Evolutionary conservation across 805 yeast genomes (phyloP).

Genomic region (Spathaspora boniae): DNA sequence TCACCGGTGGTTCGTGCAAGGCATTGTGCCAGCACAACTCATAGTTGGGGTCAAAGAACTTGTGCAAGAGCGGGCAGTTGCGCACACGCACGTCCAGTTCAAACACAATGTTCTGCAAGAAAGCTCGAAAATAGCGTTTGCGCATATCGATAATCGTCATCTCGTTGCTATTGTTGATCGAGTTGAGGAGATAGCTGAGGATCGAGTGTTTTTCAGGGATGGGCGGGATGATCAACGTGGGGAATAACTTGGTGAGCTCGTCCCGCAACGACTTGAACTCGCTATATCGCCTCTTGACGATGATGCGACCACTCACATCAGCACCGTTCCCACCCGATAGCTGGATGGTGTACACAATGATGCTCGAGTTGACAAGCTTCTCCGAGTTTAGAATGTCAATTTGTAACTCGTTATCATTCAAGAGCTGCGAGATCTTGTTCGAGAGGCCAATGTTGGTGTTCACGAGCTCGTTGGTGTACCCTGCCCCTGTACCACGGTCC

Average conservation of each 20-base stretch:
- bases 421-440: constrained; percentile 26
- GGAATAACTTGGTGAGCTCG: constrained; percentile 33
- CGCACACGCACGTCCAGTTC: constrained; percentile 28
- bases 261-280: constrained; percentile 44
- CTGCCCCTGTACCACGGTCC: too few relatives aligned
- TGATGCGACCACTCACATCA: constrained; percentile 14
- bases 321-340: constrained; percentile 12
- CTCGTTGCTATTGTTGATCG: constrained; percentile 37
- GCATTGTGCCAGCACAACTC: constrained; percentile 51
- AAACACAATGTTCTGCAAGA: constrained; percentile 37
- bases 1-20: constrained; percentile 44
- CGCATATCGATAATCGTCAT: constrained; percentile 44
- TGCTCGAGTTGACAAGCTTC: constrained; percentile 30
- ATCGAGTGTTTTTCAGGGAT: constrained; percentile 48
- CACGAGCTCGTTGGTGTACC: constrained; percentile 20
- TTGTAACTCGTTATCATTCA: constrained; percentile 23
- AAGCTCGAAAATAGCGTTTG: constrained; percentile 42
- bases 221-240: constrained; percentile 40
- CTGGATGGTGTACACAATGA: constrained; percentile 37
- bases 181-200: constrained; percentile 37
- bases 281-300: constrained; percentile 40
- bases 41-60: constrained; percentile 50
- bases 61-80: constrained; percentile 36
- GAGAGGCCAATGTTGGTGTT: constrained; percentile 28
- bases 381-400: constrained; percentile 35